Conservation (phyloP, 371 early-diverging fungal genomes). For the Mortierella sp. region DNA sequence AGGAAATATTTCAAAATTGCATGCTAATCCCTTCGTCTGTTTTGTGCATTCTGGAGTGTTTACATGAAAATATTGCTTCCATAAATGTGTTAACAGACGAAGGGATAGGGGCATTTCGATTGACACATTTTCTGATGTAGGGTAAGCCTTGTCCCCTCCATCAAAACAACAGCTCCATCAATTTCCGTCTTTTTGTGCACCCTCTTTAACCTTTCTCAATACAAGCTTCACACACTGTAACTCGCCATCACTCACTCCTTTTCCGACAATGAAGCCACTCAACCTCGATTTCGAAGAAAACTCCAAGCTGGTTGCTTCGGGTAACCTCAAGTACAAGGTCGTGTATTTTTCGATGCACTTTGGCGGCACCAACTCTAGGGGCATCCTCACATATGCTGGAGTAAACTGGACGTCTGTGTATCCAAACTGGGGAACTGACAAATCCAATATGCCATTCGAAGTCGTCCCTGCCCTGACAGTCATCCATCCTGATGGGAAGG, state of each 20-base stretch:
- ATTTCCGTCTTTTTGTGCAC: no score
- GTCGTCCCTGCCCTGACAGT: constrained; percentile 28
- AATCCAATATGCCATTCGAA: constrained; percentile 22
- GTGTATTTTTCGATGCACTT: constrained; percentile 33
- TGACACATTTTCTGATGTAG: no score
- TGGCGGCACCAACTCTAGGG: constrained; percentile 28
- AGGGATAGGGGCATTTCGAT: no score
- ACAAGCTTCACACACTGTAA: no score
- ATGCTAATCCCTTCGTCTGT: no score
- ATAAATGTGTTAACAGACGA: no score
- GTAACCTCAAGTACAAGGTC: constrained; percentile 30
- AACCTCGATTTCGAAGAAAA: constrained; percentile 27
- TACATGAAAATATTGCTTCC: no score
- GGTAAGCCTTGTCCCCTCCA: no score
- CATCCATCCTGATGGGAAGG: constrained; percentile 28
- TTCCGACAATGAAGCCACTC: constrained; percentile 26
- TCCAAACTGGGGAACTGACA: constrained; percentile 31
- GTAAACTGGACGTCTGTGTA: constrained; percentile 25
- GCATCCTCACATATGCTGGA: constrained; percentile 36
- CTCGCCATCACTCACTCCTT: not conserved
- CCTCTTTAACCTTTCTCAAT: no score
- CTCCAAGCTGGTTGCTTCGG: constrained; percentile 24
- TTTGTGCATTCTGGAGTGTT: no score
- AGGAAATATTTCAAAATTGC: no score
- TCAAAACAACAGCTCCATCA: no score